Percentiles rank a stretch among this genome's conserved stretches.
phyloP scores from a whole-genome alignment of 1,139 yeast species.

The Candida frijolesensis region DNA sequence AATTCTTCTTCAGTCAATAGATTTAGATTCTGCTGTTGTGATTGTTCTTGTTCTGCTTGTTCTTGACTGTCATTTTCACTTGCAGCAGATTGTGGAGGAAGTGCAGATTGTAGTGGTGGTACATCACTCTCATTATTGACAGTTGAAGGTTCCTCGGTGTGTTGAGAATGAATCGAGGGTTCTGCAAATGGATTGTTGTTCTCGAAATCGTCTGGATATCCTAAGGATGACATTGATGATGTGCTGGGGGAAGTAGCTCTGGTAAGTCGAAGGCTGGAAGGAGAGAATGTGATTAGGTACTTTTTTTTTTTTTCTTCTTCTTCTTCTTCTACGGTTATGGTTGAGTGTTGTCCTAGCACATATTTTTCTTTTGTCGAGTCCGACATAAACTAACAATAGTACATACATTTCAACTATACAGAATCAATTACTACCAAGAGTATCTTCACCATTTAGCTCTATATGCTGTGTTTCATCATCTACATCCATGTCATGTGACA shows the following conservation, averaged over 20 bases:
- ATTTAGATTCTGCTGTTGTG: constrained; percentile 3
- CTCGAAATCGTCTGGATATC: constrained; percentile 67
- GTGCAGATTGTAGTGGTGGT: constrained; percentile 3
- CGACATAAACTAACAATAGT: too few relatives aligned
- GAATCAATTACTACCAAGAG: background rate
- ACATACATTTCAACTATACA: background rate
- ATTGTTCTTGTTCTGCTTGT: constrained; percentile 3
- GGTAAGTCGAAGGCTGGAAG: background rate
- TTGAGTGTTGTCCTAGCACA: too few relatives aligned
- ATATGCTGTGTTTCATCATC: background rate
- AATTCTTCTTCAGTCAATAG: constrained; percentile 37
- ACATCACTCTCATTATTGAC: constrained; percentile 8
- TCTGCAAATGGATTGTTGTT: constrained; percentile 65
- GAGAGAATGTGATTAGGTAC: background rate
- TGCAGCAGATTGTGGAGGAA: background rate
- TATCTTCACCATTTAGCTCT: background rate
- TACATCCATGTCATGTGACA: background rate
- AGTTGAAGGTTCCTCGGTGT: constrained; percentile 2
- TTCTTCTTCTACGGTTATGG: too few relatives aligned
- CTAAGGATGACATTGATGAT: constrained; percentile 49
- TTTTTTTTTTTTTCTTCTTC: too few relatives aligned
- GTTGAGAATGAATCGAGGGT: constrained; percentile 19
- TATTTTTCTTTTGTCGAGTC: too few relatives aligned
- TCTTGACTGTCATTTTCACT: background rate
- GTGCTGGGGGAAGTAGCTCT: background rate